A percentile compares a stretch with the other conserved stretches of the same genome.
These are phyloP conservation scores for Moelleriella libera DNA, from an alignment of 2,329 filamentous ascomycete genomes.

Conservation along the genomic window DNA sequence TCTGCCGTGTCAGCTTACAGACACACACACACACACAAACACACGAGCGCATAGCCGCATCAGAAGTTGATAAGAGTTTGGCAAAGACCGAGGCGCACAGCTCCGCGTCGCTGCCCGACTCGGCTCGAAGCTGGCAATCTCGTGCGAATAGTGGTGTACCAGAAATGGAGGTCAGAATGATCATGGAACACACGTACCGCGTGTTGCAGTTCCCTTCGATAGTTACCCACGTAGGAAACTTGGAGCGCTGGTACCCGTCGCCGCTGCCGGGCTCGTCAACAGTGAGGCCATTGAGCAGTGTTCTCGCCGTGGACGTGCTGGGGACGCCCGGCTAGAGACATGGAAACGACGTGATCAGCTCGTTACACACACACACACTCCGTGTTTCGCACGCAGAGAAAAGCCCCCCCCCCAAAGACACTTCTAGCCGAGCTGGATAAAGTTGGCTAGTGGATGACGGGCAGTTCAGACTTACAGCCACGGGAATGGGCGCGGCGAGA, in stretches of 20 bases:
- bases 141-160: no score
- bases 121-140: no score
- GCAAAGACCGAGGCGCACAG: not conserved
- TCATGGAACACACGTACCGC: constrained; percentile 19
- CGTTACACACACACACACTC: not conserved
- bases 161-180: no score
- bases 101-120: no score
- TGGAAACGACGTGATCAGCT: not conserved
- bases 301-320: constrained; percentile 37
- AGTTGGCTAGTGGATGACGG: not conserved
- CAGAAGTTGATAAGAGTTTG: no score
- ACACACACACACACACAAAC: no score
- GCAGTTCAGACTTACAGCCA: not conserved
- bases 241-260: constrained; percentile 45
- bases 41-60: no score
- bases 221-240: constrained; percentile 61
- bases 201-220: constrained; percentile 56
- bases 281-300: constrained; percentile 41
- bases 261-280: constrained; percentile 41
- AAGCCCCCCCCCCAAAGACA: no score
- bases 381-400: no score
- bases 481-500: not conserved
- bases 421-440: not conserved
- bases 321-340: constrained; percentile 45
- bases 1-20: no score